Base-by-base conservation (phyloP, 352 stramenopile genomes). In the Phytophthora megakarya region DNA sequence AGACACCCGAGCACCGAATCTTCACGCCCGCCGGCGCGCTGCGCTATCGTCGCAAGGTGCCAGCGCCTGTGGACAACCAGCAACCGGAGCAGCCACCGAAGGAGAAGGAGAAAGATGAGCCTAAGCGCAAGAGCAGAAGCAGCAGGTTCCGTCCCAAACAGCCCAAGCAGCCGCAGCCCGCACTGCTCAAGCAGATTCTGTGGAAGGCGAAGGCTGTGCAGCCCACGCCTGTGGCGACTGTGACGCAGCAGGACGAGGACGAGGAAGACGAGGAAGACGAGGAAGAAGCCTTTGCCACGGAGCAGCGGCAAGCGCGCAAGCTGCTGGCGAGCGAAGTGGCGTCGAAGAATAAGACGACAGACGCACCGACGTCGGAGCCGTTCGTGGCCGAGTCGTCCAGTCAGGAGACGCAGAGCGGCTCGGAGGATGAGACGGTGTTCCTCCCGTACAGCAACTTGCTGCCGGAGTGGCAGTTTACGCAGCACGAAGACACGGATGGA, bases 321-420 rank as follows among this genome's bases (percentile, higher is more conserved):
- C 50, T 73, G 7, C 65, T 79, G 38, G 69, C 73, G 2, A 67
- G 49, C n/a, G 62, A 73, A 47, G 49, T 73, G 22, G 64, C 61
- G 19, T 45, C 30, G 5, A 78, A 67, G 40, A 63, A 38, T 9
- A 73, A 68, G 47, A 38, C 43, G 42, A 12, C 8, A 33, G 22
- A 15, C 2, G 38, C 8, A 16, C 37, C 50, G 13, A 35, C 51
- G 30, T 26, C 46, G 10, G 56, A 73, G 37, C 18, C 54, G 22
- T 77, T 71, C 42, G 57, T 61, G 39, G 54, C 53, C 13, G 81
- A 78, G 33, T 74, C 72, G 16, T 91, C 82, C 15, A 91, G 82
- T 35, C 82, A 91, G 44, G 82, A 91, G 51, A 91, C 82, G 15
- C 82, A 91, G 61, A 86, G 78, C 3, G 81, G 78, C 15, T 90